Evolutionary conservation across 768 basidiomycete species (phyloP).

Genomic region (Lactifluus rugatus): DNA sequence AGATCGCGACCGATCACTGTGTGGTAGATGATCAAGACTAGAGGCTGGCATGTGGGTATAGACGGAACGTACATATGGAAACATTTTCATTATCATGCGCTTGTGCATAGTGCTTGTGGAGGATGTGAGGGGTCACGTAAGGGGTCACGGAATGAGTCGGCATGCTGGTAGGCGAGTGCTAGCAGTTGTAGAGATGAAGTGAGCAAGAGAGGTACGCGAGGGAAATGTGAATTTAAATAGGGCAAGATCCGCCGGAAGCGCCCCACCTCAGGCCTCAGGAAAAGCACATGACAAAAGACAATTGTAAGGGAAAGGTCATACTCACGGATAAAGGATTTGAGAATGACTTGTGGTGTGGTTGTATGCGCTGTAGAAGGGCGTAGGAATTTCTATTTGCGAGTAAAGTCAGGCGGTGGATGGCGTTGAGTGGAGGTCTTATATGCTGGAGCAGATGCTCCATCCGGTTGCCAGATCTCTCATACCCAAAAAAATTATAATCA

Average conservation of each 20-base stretch:
- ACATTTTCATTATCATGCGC: slow-evolving; percentile 53
- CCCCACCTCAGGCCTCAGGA: too few species aligned
- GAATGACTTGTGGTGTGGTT: not conserved
- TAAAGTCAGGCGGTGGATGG: not conserved
- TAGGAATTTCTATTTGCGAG: not conserved
- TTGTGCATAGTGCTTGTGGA: slow-evolving; percentile 80
- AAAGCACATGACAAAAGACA: not conserved
- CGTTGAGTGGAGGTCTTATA: slow-evolving; percentile 5
- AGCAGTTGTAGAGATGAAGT: not conserved
- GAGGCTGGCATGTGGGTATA: not conserved
- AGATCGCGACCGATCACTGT: slow-evolving; percentile 87
- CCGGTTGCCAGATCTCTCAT: slow-evolving; percentile 13
- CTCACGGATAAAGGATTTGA: not conserved
- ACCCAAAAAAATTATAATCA: slow-evolving; percentile 1
- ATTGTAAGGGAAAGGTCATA: not conserved
- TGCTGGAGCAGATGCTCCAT: slow-evolving; percentile 9
- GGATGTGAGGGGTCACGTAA: slow-evolving; percentile 83
- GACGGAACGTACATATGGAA: slow-evolving; percentile 43
- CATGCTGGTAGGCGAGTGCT: slow-evolving; percentile 35
- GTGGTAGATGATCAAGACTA: slow-evolving; percentile 14
- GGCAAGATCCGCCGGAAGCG: slow-evolving; percentile 10
- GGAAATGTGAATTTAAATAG: slow-evolving; percentile 1
- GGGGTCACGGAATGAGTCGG: slow-evolving; percentile 65
- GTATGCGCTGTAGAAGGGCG: not conserved
- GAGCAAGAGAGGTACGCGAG: not conserved